Conservation (phyloP, 2,329 filamentous ascomycete species). For the Phaeosphaeria sp. region DNA sequence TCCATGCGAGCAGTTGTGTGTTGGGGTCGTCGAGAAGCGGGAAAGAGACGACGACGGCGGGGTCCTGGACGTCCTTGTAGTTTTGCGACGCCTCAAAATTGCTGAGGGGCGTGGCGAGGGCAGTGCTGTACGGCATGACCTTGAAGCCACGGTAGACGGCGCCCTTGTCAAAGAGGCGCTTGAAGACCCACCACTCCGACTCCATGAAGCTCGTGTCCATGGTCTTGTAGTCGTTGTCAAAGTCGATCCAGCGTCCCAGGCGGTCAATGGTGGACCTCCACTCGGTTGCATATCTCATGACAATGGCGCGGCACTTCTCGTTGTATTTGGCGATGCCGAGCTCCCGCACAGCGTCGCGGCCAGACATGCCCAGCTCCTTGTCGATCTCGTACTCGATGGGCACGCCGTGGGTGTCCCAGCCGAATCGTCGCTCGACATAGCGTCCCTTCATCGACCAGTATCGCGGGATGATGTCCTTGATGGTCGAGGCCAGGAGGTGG, state of each 20-base stretch:
- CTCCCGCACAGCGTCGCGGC: conserved; percentile 84
- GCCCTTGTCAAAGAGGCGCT: conserved; percentile 87
- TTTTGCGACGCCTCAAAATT: conserved; percentile 96
- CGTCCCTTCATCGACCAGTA: conserved; percentile 98
- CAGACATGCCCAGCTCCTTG: conserved; percentile 90
- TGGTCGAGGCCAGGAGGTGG: conserved; percentile 87
- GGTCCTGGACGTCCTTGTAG: conserved; percentile 91
- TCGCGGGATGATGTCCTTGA: conserved; percentile 95
- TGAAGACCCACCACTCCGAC: conserved; percentile 96
- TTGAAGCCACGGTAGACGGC: conserved; percentile 88
- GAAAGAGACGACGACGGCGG: conserved; percentile 86
- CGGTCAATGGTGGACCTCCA: conserved; percentile 90
- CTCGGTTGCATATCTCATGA: conserved; percentile 87
- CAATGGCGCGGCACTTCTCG: conserved; percentile 86
- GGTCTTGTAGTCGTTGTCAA: conserved; percentile 97
- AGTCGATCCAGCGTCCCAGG: conserved; percentile 94
- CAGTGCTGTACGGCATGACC: conserved; percentile 95
- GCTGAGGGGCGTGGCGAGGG: conserved; percentile 84
- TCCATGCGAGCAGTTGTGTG: conserved; percentile 80
- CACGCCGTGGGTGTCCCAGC: conserved; percentile 94
- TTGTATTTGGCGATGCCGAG: conserved; percentile 91
- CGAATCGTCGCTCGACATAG: conserved; percentile 89
- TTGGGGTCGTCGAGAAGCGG: conserved; percentile 79
- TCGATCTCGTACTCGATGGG: conserved; percentile 98
- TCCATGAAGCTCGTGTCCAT: conserved; percentile 98